Evolutionary conservation across 2,329 filamentous ascomycete species (phyloP).

Genomic region (Nothopassalora personata): DNA sequence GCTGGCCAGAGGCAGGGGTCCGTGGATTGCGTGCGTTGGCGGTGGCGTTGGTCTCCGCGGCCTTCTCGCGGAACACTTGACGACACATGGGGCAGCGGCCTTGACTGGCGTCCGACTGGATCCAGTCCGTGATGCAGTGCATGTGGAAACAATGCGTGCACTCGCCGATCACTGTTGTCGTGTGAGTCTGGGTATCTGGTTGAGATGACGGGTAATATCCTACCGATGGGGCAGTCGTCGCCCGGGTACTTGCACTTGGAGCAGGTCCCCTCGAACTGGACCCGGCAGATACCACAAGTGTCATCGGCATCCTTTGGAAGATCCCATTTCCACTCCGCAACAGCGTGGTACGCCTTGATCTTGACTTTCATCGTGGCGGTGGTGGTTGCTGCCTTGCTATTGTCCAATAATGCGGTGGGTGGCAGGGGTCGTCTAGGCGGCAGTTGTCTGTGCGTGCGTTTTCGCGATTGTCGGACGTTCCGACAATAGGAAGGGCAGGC

Average conservation of each 20-base stretch:
- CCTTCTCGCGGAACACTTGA: constrained; percentile 53
- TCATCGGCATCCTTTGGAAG: constrained; percentile 79
- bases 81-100: constrained; percentile 97
- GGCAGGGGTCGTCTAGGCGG: neutral
- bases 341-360: constrained; percentile 86
- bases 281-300: constrained; percentile 96
- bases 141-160: constrained; percentile 98
- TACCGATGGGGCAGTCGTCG: constrained; percentile 88
- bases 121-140: constrained; percentile 96
- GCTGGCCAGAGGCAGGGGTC: constrained; percentile 7
- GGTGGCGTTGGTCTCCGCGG: constrained; percentile 16
- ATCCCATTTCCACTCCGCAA: constrained; percentile 97
- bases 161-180: constrained; percentile 73
- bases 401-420: neutral
- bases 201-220: constrained; percentile 34
- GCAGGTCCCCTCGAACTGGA: constrained; percentile 95
- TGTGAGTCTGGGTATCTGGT: constrained; percentile 6
- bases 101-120: constrained; percentile 87
- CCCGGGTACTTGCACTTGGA: constrained; percentile 97
- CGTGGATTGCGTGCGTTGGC: neutral
- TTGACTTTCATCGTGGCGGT: constrained; percentile 75
- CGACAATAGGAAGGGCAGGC: neutral
- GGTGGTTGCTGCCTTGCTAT: neutral
- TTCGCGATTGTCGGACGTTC: neutral
- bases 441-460: neutral